Evolutionary conservation across 345 rosid genomes (phyloP).

Genomic region (Euphorbia lathyris): DNA sequence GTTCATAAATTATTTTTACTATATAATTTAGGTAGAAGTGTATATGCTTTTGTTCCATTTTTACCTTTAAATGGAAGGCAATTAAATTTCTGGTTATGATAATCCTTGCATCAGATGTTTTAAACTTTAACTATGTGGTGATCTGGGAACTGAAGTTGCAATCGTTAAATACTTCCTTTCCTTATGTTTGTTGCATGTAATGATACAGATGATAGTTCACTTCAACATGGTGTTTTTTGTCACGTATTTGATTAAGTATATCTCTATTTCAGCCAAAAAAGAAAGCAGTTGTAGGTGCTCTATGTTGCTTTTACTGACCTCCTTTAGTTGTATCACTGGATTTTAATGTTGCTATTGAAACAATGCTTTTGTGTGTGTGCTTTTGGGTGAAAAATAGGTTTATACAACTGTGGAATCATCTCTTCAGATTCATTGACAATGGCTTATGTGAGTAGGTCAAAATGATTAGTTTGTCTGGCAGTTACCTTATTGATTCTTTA

Average conservation of each 20-base stretch:
- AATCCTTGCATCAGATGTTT: neutral
- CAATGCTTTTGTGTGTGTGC: neutral
- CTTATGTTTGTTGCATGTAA: neutral
- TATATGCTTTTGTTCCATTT: neutral
- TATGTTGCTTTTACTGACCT: neutral
- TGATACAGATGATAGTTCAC: neutral
- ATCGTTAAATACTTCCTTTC: neutral
- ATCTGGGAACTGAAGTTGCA: neutral
- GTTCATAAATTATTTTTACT: neutral
- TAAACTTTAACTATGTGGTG: neutral
- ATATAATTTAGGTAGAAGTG: neutral
- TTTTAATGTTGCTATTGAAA: neutral
- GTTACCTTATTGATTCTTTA: conserved; percentile 1
- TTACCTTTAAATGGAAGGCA: neutral
- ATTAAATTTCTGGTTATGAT: neutral
- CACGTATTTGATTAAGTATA: neutral
- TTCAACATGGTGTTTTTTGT: neutral
- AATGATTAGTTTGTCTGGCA: neutral
- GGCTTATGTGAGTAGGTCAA: neutral
- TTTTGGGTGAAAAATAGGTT: neutral
- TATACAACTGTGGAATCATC: neutral
- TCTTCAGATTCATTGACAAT: neutral
- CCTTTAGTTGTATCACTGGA: neutral
- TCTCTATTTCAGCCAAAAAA: neutral
- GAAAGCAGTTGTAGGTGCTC: neutral